phyloP scores from a whole-genome alignment of 2,329 filamentous ascomycete genomes.

The Colletotrichum tanaceti region DNA sequence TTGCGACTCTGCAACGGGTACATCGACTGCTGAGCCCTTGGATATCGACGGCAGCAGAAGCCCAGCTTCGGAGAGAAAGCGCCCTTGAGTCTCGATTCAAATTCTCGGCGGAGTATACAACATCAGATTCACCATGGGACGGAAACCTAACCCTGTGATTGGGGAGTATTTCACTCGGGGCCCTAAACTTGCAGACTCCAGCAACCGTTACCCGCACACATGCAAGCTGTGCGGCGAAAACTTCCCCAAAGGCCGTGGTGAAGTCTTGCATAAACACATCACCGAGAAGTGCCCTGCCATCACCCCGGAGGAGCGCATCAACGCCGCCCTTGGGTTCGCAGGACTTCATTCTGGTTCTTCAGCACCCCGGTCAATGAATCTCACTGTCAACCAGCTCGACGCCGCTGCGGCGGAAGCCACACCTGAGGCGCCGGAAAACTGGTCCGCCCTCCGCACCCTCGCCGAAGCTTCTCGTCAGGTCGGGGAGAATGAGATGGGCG shows the following conservation, averaged over 20 bases:
- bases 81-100: not conserved
- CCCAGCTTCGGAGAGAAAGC: not conserved
- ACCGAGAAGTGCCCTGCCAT: conserved; percentile 89
- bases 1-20: conserved; percentile 25
- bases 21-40: conserved; percentile 17
- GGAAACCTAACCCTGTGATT: conserved; percentile 86
- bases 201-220: conserved; percentile 91
- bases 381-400: conserved; percentile 36
- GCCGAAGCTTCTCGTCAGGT: conserved; percentile 89
- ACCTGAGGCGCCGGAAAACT: conserved; percentile 62
- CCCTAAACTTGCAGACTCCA: conserved; percentile 86
- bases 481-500: conserved; percentile 48
- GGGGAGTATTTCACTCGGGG: conserved; percentile 90
- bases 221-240: conserved; percentile 90
- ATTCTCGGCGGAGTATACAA: not conserved
- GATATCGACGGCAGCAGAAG: conserved; percentile 19
- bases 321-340: conserved; percentile 59
- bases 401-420: conserved; percentile 34
- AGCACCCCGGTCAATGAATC: conserved; percentile 38
- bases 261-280: conserved; percentile 83
- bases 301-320: conserved; percentile 78
- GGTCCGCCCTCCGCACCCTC: conserved; percentile 86
- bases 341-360: conserved; percentile 38
- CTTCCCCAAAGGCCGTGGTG: conserved; percentile 89
- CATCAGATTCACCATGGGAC: conserved; percentile 70